Percentiles rank a stretch among this genome's conserved stretches.
Conservation (phyloP, 176 grass and related monocot genomes). For the Oryza longistaminata region DNA sequence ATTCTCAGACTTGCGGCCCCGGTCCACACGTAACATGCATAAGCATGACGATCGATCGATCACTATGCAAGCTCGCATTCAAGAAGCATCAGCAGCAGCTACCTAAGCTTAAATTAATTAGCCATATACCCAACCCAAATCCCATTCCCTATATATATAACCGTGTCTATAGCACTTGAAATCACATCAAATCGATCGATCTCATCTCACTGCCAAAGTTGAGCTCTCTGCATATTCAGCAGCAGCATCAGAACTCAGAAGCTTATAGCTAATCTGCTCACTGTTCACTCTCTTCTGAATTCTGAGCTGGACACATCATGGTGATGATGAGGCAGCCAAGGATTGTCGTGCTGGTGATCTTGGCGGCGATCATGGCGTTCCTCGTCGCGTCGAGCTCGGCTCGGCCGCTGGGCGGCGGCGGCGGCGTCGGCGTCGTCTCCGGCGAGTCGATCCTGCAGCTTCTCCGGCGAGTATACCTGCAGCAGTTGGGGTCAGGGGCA, state of each 20-base stretch:
- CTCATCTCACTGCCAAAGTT: not conserved
- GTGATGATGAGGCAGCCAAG: not conserved
- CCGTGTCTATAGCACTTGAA: not conserved
- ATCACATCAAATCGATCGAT: not conserved
- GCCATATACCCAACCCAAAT: not conserved
- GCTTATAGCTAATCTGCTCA: not conserved
- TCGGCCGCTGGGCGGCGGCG: slow-evolving; percentile 11
- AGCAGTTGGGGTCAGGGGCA: slow-evolving; percentile 34
- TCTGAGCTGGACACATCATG: not conserved
- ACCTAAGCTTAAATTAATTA: not conserved
- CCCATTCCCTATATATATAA: not conserved
- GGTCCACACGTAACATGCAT: slow-evolving; percentile 33
- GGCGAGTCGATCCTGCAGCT: slow-evolving; percentile 27
- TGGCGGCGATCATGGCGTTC: slow-evolving; percentile 10
- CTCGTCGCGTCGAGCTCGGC: slow-evolving; percentile 32
- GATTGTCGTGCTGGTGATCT: not conserved
- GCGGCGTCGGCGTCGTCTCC: not conserved
- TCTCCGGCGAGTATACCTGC: slow-evolving; percentile 40
- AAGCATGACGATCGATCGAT: not conserved
- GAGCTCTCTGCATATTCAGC: not conserved
- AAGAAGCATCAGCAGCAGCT: not conserved
- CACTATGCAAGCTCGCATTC: slow-evolving; percentile 5
- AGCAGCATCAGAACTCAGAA: not conserved
- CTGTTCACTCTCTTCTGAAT: not conserved
- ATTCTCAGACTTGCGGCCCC: not conserved